Base-by-base conservation (phyloP, 805 yeast genomes). In the Hemisphaericaspora nanyangensis region DNA sequence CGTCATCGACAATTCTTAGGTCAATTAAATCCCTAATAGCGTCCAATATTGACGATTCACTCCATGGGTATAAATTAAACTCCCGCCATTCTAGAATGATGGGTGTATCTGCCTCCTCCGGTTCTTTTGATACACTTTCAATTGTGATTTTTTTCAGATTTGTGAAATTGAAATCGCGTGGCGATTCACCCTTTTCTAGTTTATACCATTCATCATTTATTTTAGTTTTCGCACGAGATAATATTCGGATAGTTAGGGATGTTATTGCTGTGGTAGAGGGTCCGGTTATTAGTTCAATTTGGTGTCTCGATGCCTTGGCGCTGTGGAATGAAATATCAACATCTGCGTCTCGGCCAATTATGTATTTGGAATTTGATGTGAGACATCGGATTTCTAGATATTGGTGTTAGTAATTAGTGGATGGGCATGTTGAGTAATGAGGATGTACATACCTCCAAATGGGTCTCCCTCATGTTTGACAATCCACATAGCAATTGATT, bases 211-310 rank as follows among this genome's bases (percentile, higher is more conserved):
- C 38, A 3, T 57, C 63, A 42, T 63, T 58, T 34, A 63, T 53
- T n/a, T 45, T 50, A 5, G 62, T 53, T 27, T 58, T 51, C 16
- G 65, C 62, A 11, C 63, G 48, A 1, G 68, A 56, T 20, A 61
- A 52, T 18, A 63, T 49, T 8, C 41, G 43, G 17, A 60, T 46
- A 5, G 36, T 27, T 7, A 63, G 36, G 13, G 53, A 61, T 20
- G 27, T 29, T 25, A 17, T 12, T 15, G 26, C 7, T 11, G 12
- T 4, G 18, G 18, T 26, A 11, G 13, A 38, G 5, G 36, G 22
- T 6, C 48, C 55, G 6, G 51, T 25, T 7, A 25, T 34, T 7
- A 64, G 12, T 30, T 53, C 51, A 13, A 63, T 43, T 42, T 62
- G 64, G 13, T 51, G 51, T 35, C 64, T 52, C 7, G 69, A 62